Evolutionary conservation across 768 basidiomycete genomes (phyloP), one percentile per base, ranked within the genome.

Genomic region (Xerocomus spinulosus): DNA sequence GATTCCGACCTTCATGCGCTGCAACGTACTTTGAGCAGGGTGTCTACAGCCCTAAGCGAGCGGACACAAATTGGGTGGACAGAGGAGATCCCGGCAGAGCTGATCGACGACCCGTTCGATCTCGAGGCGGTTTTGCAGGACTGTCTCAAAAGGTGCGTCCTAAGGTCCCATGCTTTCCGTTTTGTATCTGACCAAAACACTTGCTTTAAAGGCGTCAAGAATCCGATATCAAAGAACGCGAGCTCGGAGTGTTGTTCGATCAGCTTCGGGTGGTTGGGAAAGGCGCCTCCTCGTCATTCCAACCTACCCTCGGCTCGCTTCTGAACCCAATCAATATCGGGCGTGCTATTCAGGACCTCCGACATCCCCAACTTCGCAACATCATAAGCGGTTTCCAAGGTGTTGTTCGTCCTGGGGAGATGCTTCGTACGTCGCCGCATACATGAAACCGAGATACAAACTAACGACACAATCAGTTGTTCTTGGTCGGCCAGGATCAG

Each of bases 401-500:
- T 34, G 69, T 77, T 13, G 67, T 83, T 25, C 70, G 72, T 15
- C 81, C 82, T 0, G 82, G 83, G 23, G 81, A 85, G 54, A 85
- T 85, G 82, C 73, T 82, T 6, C 72, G 89, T 82, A 57, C 54
- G 85, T 79, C 10, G 10, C 6, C 29, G 2, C 8, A 43, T 3
- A 38, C 26, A 30, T 24, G 41, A 20, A n/a, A 42, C 1, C 0
- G 17, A 17, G 15, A 2, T 20, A 7, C 9, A 20, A 13, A 23
- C 33, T 60, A 6, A 59, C 8, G 29, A 6, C 10, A 5, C 14
- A 17, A 48, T 6, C 57, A 87, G 86, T 94, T 15, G 91, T 92
- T 10, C 77, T 93, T 21, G 92, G 92, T 18, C 77, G 89, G 25
- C 92, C 92, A 1, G 87, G 87, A 13, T 82, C 88, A 0, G 92